A percentile compares a stretch with the other conserved stretches of the same genome.
phyloP scores from a whole-genome alignment of 495 filamentous ascomycete species.

The Neurospora pannonica region DNA sequence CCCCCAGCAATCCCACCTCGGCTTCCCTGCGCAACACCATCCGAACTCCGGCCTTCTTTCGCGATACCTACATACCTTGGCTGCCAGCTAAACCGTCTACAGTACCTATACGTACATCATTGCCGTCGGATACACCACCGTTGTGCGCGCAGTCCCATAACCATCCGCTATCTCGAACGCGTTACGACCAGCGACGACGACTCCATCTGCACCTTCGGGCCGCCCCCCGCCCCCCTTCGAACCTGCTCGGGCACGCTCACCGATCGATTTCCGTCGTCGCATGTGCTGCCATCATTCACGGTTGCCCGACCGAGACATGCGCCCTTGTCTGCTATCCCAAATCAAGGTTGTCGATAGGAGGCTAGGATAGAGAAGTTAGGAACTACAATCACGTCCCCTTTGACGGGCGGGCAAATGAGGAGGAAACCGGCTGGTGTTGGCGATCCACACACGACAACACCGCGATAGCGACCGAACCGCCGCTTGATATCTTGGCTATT shows the following conservation, averaged over 20 bases:
- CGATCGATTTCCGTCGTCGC: background rate
- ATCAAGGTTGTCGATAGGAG: constrained; percentile 22
- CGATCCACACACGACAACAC: background rate
- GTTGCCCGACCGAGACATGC: constrained; percentile 21
- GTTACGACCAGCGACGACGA: background rate
- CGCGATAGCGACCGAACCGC: background rate
- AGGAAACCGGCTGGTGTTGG: background rate
- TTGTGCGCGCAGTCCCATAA: background rate
- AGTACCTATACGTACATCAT: background rate
- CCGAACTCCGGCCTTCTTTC: background rate
- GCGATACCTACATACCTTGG: background rate
- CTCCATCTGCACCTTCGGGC: background rate
- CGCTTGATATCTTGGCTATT: background rate
- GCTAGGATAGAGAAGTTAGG: constrained; percentile 13
- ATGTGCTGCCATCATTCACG: constrained; percentile 10
- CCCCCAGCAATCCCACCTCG: constrained; percentile 22
- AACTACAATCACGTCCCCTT: background rate
- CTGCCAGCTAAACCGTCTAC: background rate
- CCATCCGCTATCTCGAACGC: background rate
- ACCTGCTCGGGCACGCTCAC: background rate
- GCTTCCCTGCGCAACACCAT: constrained; percentile 13
- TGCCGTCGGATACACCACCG: background rate
- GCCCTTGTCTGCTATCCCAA: constrained; percentile 15
- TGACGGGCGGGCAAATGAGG: background rate
- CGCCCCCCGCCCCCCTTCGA: background rate